Percentiles rank a stretch among this genome's conserved stretches.
Conservation (phyloP, 164 flowering plant species). For the Nelumbo lutea region DNA sequence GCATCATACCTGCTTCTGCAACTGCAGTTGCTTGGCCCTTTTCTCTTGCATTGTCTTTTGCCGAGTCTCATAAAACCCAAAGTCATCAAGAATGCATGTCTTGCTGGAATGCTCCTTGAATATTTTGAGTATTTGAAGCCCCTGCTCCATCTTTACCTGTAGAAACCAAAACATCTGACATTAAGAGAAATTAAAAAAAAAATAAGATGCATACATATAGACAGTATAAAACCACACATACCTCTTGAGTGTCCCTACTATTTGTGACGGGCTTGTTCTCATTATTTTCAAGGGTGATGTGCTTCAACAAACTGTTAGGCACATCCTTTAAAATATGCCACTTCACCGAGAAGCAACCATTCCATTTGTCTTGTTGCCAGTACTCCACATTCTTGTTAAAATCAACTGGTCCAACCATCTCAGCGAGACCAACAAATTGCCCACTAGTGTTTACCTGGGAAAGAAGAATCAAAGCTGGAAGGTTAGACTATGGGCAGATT, state of each 20-base stretch:
- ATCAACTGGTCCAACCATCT: constrained; percentile 84
- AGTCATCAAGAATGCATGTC: constrained; percentile 78
- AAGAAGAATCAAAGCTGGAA: neutral
- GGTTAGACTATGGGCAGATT: neutral
- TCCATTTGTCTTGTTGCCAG: constrained; percentile 97
- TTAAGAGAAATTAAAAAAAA: neutral
- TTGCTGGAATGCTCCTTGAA: constrained; percentile 66
- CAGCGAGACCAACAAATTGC: constrained; percentile 84
- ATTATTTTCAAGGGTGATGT: constrained; percentile 76
- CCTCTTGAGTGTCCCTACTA: constrained; percentile 92
- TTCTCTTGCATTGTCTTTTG: constrained; percentile 72
- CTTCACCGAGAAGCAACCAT: constrained; percentile 76
- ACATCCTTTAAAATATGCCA: constrained; percentile 91
- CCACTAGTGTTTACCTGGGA: constrained; percentile 87
- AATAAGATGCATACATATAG: neutral
- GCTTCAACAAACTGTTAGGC: constrained; percentile 74
- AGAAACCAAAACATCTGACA: neutral
- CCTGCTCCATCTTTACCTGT: constrained; percentile 76
- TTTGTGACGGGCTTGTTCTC: constrained; percentile 90
- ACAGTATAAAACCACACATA: constrained; percentile 6
- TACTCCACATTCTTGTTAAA: constrained; percentile 67
- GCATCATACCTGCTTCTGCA: constrained; percentile 57
- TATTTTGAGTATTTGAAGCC: constrained; percentile 69
- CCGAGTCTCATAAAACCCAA: constrained; percentile 75
- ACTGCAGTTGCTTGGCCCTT: constrained; percentile 62